Conservation (phyloP, 305 asterid genomes). For the Andrographis paniculata region DNA sequence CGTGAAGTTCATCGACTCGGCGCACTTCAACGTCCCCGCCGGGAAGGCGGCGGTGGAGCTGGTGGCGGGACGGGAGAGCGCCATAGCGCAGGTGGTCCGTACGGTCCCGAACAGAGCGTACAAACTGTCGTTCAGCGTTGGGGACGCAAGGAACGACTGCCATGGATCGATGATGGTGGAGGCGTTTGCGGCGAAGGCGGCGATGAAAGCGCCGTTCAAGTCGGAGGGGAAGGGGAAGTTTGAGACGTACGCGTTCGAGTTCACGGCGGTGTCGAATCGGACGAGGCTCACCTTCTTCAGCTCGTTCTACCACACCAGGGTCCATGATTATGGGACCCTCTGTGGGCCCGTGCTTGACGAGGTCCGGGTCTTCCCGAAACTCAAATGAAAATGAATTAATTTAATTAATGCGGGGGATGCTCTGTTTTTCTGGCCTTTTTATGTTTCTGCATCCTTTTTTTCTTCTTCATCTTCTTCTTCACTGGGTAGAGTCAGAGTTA, state of each 20-base stretch:
- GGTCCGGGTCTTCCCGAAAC: slow-evolving; percentile 37
- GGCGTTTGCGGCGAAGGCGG: slow-evolving; percentile 32
- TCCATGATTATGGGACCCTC: slow-evolving; percentile 45
- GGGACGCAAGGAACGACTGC: slow-evolving; percentile 48
- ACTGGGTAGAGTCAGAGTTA: too few species aligned
- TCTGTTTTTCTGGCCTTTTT: too few species aligned
- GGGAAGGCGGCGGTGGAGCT: slow-evolving; percentile 47
- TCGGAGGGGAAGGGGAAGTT: slow-evolving; percentile 39
- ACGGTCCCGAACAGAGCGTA: slow-evolving; percentile 33
- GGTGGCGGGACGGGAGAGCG: slow-evolving; percentile 52
- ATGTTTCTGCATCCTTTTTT: too few species aligned
- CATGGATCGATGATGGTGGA: slow-evolving; percentile 47
- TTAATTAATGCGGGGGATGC: too few species aligned
- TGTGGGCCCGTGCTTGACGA: slow-evolving; percentile 87
- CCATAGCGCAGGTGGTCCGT: slow-evolving; percentile 43
- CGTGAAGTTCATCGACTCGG: slow-evolving; percentile 38
- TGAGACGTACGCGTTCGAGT: slow-evolving; percentile 27
- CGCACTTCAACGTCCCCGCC: slow-evolving; percentile 40
- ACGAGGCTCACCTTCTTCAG: slow-evolving; percentile 50
- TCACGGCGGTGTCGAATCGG: slow-evolving; percentile 29
- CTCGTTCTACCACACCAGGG: slow-evolving; percentile 44
- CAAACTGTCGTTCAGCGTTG: slow-evolving; percentile 27
- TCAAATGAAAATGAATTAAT: too few species aligned
- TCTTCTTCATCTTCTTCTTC: too few species aligned
- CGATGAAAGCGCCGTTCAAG: slow-evolving; percentile 30